Evolutionary conservation across 2,329 filamentous ascomycete genomes (phyloP), one percentile per base, ranked within the genome.

Genomic region (Penicillium freii): DNA sequence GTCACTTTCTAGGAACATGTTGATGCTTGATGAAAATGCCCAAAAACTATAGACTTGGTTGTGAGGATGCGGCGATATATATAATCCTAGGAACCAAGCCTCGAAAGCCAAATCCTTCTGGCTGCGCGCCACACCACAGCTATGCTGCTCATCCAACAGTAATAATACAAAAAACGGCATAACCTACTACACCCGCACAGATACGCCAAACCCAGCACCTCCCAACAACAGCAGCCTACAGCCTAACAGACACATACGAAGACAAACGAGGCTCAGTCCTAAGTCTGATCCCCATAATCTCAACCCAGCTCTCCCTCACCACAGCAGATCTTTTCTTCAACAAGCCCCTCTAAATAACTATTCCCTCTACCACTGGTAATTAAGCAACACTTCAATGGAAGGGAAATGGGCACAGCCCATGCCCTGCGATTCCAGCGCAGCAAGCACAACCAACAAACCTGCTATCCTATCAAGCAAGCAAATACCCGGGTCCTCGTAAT

Each of bases 401-500:
- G 39, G 6, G 4, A 40, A 40, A 8, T 5, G 3, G 11, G 19
- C 3, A 5, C 9, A 19, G 36, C 5, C n/a, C 36, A 19, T 9
- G 4, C 3, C 19, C 19, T 19, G 10, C 3, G 19, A 17, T 42
- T 23, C 9, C 21, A 15, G n/a, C n/a, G 9, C n/a, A 19, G 10
- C 19, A 23, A 19, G 7, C 9, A 38, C 9, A 39, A 11, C 9
- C 29, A 31, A 31, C 1, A 11, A 31, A 31, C 1, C 29, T 3
- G 29, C 29, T 5, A 5, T 31, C 29, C 9, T 31, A 0, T 5
- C 10, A 11, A 31, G 19, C 19, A 50, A 5, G 25, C 51, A 10
- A 36, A 60, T 4, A 31, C 50, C 23, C 57, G 50, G 55, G 52
- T 11, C 0, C 47, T 6, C 4, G n/a, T 57, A 3, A 13, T 60